phyloP scores from a whole-genome alignment of 2,329 filamentous ascomycete genomes.

The Fusarium musae region DNA sequence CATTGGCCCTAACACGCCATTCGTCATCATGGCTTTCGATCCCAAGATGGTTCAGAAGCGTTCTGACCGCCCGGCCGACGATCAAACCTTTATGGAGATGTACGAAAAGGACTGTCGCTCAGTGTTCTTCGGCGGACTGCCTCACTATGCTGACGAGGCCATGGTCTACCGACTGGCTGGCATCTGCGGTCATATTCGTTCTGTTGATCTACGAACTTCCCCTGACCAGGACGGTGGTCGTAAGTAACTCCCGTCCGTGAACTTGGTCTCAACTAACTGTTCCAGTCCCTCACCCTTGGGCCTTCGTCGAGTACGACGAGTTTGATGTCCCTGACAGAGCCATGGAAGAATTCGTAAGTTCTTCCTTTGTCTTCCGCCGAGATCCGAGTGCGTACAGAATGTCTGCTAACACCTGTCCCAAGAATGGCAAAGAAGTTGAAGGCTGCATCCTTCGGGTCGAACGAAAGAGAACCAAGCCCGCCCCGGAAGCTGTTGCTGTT shows the following conservation, averaged over 20 bases:
- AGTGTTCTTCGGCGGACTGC: conserved; percentile 60
- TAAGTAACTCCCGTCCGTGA: conserved; percentile 5
- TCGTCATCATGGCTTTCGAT: conserved; percentile 18
- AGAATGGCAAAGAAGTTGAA: conserved; percentile 50
- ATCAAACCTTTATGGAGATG: conserved; percentile 37
- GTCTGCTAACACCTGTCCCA: neutral
- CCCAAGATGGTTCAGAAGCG: conserved; percentile 15
- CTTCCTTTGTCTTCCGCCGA: neutral
- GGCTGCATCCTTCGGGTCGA: conserved; percentile 52
- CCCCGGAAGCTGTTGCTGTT: neutral
- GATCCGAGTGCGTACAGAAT: neutral
- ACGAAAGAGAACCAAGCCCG: conserved; percentile 48
- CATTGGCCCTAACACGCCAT: neutral
- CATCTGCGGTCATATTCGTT: conserved; percentile 52
- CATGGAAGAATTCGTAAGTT: conserved; percentile 52
- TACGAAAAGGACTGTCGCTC: conserved; percentile 60
- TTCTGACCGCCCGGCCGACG: conserved; percentile 7
- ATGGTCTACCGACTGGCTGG: conserved; percentile 52
- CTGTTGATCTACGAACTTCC: conserved; percentile 11
- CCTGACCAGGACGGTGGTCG: conserved; percentile 9
- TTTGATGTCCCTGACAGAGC: conserved; percentile 52
- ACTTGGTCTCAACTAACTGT: conserved; percentile 20
- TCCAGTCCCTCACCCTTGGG: conserved; percentile 44
- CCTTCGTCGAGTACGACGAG: conserved; percentile 54
- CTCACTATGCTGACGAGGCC: conserved; percentile 49